Evolutionary conservation across 306 rosid genomes (phyloP), one percentile per base, ranked within the genome.

Genomic region (Vicia faba): DNA sequence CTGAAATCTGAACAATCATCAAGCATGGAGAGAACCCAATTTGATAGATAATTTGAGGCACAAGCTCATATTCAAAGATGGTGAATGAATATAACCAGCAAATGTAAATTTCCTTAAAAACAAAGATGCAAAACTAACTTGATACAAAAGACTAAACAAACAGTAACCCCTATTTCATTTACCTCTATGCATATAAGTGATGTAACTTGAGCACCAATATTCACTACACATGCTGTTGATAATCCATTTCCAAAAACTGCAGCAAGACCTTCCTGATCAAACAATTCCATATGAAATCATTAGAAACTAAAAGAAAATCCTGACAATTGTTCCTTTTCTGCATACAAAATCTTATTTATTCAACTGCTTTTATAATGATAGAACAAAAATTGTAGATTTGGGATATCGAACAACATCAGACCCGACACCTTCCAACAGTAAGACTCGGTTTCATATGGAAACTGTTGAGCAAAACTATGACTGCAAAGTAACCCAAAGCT

Each of bases 151-250:
- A 33, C 38, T 33, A 1, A 33, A 33, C 38, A 33, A 33, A 33
- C 38, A 33, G 1, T 33, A 33, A 33, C 8, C 38, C 9, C 1
- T 33, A 12, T 64, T 69, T 41, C 67, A 59, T 23, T 78, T 82
- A 93, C 98, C 97, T 93, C 99, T 19, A 93, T 70, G 76, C 99
- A 93, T 80, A 88, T 81, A 81, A 93, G 76, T 75, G 99, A 85
- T 43, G 97, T 86, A 82, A 88, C 89, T 67, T 93, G 97, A 75
- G 97, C 90, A 74, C 99, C 97, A 64, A 93, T 86, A 74, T 84
- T 90, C 61, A 90, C 96, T 61, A 88, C 87, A 79, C 99, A 93
- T 26, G 97, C 93, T 11, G 97, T 90, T 71, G 97, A 93, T 72
- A 90, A 78, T 68, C 99, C 99, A 81, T 86, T 93, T 72, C 99